Base-by-base conservation (phyloP, 805 yeast species). In the Debaryomyces prosopidis region DNA sequence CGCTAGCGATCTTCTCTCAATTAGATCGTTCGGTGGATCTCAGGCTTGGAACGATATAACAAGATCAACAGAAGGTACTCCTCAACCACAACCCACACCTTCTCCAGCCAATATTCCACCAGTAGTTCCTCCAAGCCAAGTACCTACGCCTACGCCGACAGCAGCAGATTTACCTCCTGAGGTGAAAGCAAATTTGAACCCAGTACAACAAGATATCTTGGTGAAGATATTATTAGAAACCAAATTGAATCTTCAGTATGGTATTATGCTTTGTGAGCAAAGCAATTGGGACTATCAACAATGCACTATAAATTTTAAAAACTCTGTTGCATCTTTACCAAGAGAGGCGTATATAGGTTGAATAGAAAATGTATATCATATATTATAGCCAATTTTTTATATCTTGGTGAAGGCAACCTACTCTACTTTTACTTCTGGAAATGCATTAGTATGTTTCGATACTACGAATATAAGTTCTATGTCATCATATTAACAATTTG, bases 211-310 rank as follows among this genome's bases (percentile, higher is more conserved):
- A 50, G 84, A 82, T 45, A 63, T 89, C 4, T 74, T 88, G 14
- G 75, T 78, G 17, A 84, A 79, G 56, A 67, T 92, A 18, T 80
- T 85, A 66, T 62, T 76, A 20, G 88, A 85, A 50, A 91, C 97
- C 0, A 81, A 82, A 40, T 71, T 91, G 53, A 90, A 79, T 53
- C 72, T 87, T n/a, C 87, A 87, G 55, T 91, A 83, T 62, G 87
- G 92, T 0, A 68, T 82, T 20, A 80, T 91, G 87, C 76, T 94
- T 33, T 85, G 90, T 46, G 90, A 89, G 61, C 96, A 90, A 63
- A 89, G 96, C 57, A 77, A 80, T 44, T 91, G 95, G 91, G 85
- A 87, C 63, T 84, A 81, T 54, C 82, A 80, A 20, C 75, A 71
- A 43, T 91, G 96, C 20, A 69, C 81, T 11, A 75, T 75, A 36